phyloP scores from a whole-genome alignment of 2,329 filamentous ascomycete genomes.

The Daldinia sp. region DNA sequence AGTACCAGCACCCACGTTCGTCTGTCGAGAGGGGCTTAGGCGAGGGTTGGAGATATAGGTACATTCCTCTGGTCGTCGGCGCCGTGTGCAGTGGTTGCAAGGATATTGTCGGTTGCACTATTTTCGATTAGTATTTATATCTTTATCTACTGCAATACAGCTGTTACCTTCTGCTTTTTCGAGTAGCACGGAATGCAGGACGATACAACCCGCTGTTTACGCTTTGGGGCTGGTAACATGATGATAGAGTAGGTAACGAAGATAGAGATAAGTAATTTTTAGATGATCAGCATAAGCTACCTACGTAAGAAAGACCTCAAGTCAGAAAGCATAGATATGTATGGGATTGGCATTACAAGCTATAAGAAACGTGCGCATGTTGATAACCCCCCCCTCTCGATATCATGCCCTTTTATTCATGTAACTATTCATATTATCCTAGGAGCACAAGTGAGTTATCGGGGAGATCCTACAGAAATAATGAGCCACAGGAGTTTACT shows the following conservation, averaged over 20 bases:
- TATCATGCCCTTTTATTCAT: slow-evolving; percentile 1
- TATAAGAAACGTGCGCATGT: slow-evolving; percentile 3
- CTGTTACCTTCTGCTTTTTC: slow-evolving; percentile 15
- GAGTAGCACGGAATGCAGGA: slow-evolving; percentile 14
- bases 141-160: not conserved
- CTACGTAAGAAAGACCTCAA: not conserved
- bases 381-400: not conserved
- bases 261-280: not conserved
- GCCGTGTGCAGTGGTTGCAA: slow-evolving; percentile 14
- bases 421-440: not conserved
- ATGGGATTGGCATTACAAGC: slow-evolving; percentile 4
- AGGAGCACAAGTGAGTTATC: not conserved
- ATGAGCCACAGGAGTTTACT: slow-evolving; percentile 7
- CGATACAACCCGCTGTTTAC: slow-evolving; percentile 5
- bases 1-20: not conserved
- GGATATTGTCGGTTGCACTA: slow-evolving; percentile 16
- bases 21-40: slow-evolving; percentile 7
- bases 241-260: slow-evolving; percentile 8
- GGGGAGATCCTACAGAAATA: not conserved
- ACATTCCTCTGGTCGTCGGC: slow-evolving; percentile 13
- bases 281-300: not conserved
- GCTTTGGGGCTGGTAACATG: slow-evolving; percentile 11
- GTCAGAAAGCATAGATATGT: not conserved
- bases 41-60: slow-evolving; percentile 12
- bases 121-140: not conserved